These are phyloP conservation scores for Mucor racemosus DNA, from an alignment of 371 early-diverging fungal genomes.

Conservation along the genomic window DNA sequence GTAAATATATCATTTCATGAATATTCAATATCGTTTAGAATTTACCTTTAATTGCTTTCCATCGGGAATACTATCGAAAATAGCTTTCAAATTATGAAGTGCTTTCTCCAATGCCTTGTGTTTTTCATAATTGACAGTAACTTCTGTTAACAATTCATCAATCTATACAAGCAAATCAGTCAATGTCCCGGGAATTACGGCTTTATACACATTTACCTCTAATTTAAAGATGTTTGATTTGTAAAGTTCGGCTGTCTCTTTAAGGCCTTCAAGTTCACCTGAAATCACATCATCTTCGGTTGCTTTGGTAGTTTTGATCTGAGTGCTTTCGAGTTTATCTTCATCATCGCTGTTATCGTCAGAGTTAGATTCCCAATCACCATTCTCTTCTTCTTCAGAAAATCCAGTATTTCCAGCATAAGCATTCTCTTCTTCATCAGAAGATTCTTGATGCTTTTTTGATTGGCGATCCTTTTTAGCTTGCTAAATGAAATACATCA, in stretches of 20 bases:
- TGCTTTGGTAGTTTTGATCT: conserved; percentile 35
- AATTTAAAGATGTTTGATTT: conserved; percentile 93
- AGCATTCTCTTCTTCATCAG: conserved; percentile 24
- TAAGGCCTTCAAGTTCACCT: conserved; percentile 87
- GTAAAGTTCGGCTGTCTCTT: conserved; percentile 82
- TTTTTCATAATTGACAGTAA: conserved; percentile 66
- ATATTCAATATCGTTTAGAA: background rate
- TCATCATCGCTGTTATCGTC: conserved; percentile 55
- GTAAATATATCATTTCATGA: background rate
- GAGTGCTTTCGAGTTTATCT: conserved; percentile 46
- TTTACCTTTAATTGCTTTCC: conserved; percentile 57
- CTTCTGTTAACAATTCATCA: conserved; percentile 84
- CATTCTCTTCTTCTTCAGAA: conserved; percentile 43
- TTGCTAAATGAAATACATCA: conserved; percentile 19
- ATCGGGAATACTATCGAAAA: conserved; percentile 58
- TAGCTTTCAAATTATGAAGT: conserved; percentile 68
- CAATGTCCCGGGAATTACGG: too few species aligned
- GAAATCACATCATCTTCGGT: conserved; percentile 60
- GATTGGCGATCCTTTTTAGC: conserved; percentile 23
- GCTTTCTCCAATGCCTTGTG: conserved; percentile 74
- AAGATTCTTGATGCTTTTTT: conserved; percentile 9
- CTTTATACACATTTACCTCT: conserved; percentile 64
- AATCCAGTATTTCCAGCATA: conserved; percentile 33
- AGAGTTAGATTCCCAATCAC: conserved; percentile 50
- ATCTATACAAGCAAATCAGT: conserved; percentile 46